A percentile compares a stretch with the other conserved stretches of the same genome.
Conservation (phyloP, 306 rosid species). For the Mimosa bimucronata region DNA sequence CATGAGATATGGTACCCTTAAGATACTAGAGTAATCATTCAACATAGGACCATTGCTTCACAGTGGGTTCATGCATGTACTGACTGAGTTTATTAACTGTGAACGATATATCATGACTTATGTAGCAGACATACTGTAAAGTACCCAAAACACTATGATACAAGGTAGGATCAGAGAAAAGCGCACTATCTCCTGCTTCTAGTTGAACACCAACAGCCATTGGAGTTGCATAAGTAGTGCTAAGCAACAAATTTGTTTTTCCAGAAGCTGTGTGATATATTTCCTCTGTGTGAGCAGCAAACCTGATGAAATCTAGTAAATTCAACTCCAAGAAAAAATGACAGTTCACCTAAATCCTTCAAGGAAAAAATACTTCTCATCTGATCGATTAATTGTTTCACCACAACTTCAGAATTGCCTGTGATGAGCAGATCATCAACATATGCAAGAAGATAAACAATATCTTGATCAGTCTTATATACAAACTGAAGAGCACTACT, state of each 20-base stretch:
- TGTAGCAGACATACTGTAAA: not conserved
- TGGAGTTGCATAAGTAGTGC: not conserved
- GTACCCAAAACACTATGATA: not conserved
- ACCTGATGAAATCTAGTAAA: not conserved
- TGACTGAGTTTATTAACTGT: not conserved
- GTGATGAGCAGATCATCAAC: not conserved
- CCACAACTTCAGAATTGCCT: not conserved
- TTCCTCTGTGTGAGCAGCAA: not conserved
- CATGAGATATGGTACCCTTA: not conserved
- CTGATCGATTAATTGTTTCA: fast-evolving
- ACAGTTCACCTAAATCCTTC: not conserved
- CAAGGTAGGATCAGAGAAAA: not conserved
- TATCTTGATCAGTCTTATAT: fast-evolving
- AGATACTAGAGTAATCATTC: not conserved
- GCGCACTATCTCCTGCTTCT: not conserved
- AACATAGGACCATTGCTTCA: fast-evolving
- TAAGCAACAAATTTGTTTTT: fast-evolving
- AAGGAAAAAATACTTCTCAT: not conserved
- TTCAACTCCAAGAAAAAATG: not conserved
- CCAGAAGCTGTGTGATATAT: not conserved
- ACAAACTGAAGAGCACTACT: too few species aligned
- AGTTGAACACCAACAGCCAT: not conserved
- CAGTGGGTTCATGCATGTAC: not conserved
- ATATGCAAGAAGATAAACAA: not conserved
- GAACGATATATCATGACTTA: not conserved